Base-by-base conservation (phyloP, 2,329 filamentous ascomycete genomes). In the Chrysosphaeria jannelii region DNA sequence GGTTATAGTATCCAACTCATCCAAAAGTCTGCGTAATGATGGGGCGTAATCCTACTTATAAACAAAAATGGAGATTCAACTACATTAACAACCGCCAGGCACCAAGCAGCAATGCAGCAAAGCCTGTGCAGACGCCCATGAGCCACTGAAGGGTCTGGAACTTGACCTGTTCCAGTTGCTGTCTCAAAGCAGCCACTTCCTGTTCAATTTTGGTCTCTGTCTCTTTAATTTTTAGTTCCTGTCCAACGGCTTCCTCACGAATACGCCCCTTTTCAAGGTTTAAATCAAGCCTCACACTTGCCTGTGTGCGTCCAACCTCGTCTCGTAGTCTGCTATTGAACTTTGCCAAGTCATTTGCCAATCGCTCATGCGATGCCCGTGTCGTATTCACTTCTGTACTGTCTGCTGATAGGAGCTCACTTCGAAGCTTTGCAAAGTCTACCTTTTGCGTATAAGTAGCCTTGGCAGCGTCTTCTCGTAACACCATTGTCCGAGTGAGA, bases 191-290 rank as follows among this genome's bases (percentile, higher is more conserved):
- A 19, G 81, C 81, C 25, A 85, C 78, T 51, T 93, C 85, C 48
- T 93, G 81, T 51, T 97, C 85, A 37, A 97, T 93, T 46, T 88
- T 68, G 27, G 79, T 90, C 50, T 97, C 85, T 8, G 85, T 93
- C 57, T 97, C 85, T 51, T 90, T 91, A 38, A 97, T 76, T 51
- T 90, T 88, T 46, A 97, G 63, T 45, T 97, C 85, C 48, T 93
- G 85, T 27, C 72, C 70, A 33, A 90, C 88, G 10, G 79, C 78
- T 51, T 97, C 85, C 47, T 97, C 85, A 30, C 85, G 56, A 34
- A 93, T 97, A 30, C 85, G 60, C 9, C 85, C 85, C 50, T 97
- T 97, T 40, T 97, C 85, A 21, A 97, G 50, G 44, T 93, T 97
- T 29, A 97, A 49, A 44, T 97, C 85, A 21, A 97, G 50, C 29